Evolutionary conservation across 495 filamentous ascomycete species (phyloP).

Genomic region (Aspergillus carlsbadensis): DNA sequence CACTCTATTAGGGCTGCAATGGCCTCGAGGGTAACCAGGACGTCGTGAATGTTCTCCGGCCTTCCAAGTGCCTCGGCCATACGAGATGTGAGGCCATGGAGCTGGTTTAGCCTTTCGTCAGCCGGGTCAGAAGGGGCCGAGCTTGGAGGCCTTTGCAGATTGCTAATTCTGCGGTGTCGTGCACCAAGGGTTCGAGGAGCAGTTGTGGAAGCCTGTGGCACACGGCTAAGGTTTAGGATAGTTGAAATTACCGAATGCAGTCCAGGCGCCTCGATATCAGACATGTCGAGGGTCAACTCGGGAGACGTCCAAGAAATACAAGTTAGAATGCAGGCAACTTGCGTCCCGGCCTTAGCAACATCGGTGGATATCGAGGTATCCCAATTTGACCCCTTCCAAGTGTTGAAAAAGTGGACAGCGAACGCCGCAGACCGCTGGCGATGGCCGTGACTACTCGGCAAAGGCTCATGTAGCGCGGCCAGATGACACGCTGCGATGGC

Average conservation of each 20-base stretch:
- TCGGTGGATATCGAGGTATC: neutral
- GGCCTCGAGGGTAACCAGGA: neutral
- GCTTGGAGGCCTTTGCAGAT: too few relatives aligned
- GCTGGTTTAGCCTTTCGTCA: neutral
- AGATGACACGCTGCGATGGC: constrained; percentile 7
- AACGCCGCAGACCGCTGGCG: neutral
- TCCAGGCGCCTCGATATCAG: too few relatives aligned
- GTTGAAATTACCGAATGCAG: too few relatives aligned
- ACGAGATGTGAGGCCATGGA: neutral
- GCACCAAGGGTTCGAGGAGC: too few relatives aligned
- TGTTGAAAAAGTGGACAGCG: neutral
- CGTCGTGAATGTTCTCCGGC: neutral
- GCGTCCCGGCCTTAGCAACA: neutral
- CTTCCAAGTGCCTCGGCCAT: constrained; percentile 3
- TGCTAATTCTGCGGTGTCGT: neutral
- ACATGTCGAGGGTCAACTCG: too few relatives aligned
- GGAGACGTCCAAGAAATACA: too few relatives aligned
- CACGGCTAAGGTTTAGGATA: too few relatives aligned
- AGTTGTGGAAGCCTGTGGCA: too few relatives aligned
- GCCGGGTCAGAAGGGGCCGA: neutral
- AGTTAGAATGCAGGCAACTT: neutral
- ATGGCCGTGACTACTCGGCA: neutral
- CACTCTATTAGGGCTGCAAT: constrained; percentile 1
- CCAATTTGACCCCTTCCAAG: too few relatives aligned
- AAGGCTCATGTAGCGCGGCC: neutral